Evolutionary conservation across 164 flowering plant species (phyloP).

Genomic region (Tetrastigma voinierianum): DNA sequence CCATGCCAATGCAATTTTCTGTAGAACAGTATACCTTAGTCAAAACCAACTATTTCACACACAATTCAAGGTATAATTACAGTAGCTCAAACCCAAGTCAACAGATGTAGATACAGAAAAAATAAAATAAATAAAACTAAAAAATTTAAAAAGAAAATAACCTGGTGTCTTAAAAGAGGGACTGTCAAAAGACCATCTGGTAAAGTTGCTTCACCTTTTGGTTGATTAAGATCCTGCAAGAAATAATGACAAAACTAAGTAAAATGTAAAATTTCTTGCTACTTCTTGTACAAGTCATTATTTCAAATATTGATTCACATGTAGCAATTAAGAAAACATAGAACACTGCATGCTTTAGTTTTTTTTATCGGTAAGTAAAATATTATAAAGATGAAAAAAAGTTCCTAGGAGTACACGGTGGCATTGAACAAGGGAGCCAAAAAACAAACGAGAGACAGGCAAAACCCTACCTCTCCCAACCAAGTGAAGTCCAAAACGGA

Average conservation of each 20-base stretch:
- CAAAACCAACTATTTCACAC: background rate
- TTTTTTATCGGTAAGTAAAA: too few relatives aligned
- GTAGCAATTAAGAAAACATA: background rate
- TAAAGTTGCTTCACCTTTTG: conserved; percentile 57
- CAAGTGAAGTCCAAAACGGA: too few relatives aligned
- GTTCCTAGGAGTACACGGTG: too few relatives aligned
- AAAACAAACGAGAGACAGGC: too few relatives aligned
- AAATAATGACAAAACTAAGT: conserved; percentile 8
- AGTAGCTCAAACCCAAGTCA: too few relatives aligned
- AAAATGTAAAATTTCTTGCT: conserved; percentile 2
- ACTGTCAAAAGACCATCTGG: conserved; percentile 83
- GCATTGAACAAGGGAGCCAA: too few relatives aligned
- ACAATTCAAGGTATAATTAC: too few relatives aligned
- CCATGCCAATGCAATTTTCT: conserved; percentile 98
- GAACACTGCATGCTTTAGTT: background rate
- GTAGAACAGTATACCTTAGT: conserved; percentile 9
- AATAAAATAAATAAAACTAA: background rate
- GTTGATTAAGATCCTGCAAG: conserved; percentile 80
- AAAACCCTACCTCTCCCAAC: too few relatives aligned
- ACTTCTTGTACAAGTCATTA: background rate
- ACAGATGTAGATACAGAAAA: background rate
- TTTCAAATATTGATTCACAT: conserved; percentile 1
- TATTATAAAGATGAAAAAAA: too few relatives aligned
- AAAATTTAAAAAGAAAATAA: conserved; percentile 24
- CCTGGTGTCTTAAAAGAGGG: conserved; percentile 90